A percentile compares a stretch with the other conserved stretches of the same genome.
Evolutionary conservation across 495 filamentous ascomycete genomes (phyloP).

Genomic region (Chaetomium fimeti): DNA sequence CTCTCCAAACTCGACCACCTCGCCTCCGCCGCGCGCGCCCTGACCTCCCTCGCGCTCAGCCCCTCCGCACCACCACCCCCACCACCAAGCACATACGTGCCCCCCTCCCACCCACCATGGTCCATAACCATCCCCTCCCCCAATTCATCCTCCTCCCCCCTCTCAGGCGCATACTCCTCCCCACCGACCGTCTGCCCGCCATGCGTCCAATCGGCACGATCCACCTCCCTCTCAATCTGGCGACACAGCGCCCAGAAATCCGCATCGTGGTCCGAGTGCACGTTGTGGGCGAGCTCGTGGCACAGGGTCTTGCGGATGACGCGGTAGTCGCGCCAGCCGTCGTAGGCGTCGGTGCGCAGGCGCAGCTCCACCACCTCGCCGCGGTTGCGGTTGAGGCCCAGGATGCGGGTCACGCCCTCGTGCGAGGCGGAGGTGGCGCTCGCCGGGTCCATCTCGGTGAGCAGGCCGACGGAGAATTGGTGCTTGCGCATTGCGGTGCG

Average conservation of each 20-base stretch:
- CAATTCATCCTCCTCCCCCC: constrained; percentile 22
- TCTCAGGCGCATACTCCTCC: constrained; percentile 60
- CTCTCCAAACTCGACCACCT: constrained; percentile 59
- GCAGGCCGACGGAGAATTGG: constrained; percentile 77
- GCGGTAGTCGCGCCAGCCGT: constrained; percentile 89
- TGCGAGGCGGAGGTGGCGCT: constrained; percentile 68
- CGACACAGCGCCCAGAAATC: constrained; percentile 85
- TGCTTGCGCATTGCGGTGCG: constrained; percentile 76
- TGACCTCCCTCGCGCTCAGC: constrained; percentile 61
- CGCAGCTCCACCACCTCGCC: constrained; percentile 92
- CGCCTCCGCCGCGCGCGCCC: constrained; percentile 74
- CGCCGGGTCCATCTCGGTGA: constrained; percentile 93
- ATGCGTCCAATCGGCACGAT: constrained; percentile 67
- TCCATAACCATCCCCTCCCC: constrained; percentile 66
- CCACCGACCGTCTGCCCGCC: constrained; percentile 62
- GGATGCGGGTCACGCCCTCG: constrained; percentile 65
- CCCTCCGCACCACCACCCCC: constrained; percentile 51
- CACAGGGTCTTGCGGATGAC: constrained; percentile 88
- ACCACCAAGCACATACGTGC: constrained; percentile 78
- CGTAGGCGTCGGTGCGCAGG: constrained; percentile 86
- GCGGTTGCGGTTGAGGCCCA: constrained; percentile 83
- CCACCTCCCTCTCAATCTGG: constrained; percentile 85
- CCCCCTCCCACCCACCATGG: constrained; percentile 83
- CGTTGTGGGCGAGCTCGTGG: constrained; percentile 93
- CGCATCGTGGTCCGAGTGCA: constrained; percentile 76